Evolutionary conservation across 805 yeast species (phyloP).

Genomic region (Blastobotrys muscicola): DNA sequence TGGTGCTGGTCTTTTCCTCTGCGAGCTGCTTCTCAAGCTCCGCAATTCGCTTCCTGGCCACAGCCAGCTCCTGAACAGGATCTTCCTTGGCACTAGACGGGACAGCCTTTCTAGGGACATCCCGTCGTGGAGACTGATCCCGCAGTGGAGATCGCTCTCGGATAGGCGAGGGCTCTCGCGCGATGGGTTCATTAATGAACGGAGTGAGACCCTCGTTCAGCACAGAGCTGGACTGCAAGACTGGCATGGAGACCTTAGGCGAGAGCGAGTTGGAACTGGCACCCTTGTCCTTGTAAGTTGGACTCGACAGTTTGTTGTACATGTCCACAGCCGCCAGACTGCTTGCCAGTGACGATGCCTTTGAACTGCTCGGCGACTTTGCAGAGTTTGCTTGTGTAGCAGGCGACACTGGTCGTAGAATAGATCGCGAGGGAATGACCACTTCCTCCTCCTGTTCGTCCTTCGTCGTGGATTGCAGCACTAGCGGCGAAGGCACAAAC

Average conservation of each 20-base stretch:
- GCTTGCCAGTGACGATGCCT: no score
- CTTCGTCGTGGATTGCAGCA: no score
- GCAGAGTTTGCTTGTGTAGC: no score
- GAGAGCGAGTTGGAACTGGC: not conserved
- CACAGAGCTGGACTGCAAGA: not conserved
- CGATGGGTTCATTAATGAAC: not conserved
- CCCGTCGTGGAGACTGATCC: not conserved
- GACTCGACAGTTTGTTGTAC: not conserved
- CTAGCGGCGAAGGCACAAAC: no score
- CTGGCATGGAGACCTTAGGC: constrained; percentile 2
- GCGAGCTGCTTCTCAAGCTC: constrained; percentile 20
- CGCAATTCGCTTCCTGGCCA: constrained; percentile 21
- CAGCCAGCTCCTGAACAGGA: constrained; percentile 14
- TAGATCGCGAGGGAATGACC: no score
- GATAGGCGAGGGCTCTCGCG: constrained; percentile 1
- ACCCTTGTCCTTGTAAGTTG: no score
- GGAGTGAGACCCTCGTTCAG: constrained; percentile 2
- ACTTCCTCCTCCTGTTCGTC: no score
- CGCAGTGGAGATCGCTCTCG: not conserved
- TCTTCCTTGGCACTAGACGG: not conserved
- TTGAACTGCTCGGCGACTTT: no score
- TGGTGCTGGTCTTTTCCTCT: not conserved
- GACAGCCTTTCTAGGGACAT: constrained; percentile 1
- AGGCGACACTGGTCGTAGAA: no score
- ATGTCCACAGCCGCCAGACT: not conserved